A percentile compares a stretch with the other conserved stretches of the same genome.
Evolutionary conservation across 768 basidiomycete genomes (phyloP).

Genomic region (Porphyrellus cyaneotinctus): DNA sequence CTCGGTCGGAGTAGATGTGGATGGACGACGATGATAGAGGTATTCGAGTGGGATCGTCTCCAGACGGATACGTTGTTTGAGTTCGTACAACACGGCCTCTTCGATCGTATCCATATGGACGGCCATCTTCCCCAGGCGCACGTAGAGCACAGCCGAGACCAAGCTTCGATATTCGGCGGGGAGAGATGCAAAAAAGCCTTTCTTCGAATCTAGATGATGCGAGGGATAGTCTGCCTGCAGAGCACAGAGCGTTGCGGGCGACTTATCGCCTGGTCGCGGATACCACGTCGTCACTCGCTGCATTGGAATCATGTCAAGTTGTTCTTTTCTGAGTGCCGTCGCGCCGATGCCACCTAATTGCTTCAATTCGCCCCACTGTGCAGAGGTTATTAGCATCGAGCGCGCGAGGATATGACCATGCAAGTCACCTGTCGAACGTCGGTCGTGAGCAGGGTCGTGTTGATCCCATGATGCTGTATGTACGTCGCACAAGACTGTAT

Average conservation of each 20-base stretch:
- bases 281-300: constrained; percentile 30
- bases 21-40: constrained; percentile 18
- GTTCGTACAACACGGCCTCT: constrained; percentile 31
- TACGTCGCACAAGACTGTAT: constrained; percentile 45
- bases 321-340: constrained; percentile 39
- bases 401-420: neutral
- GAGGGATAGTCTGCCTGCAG: constrained; percentile 40
- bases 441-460: constrained; percentile 39
- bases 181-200: constrained; percentile 35
- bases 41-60: constrained; percentile 19
- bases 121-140: constrained; percentile 33
- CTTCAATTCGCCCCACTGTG: constrained; percentile 41
- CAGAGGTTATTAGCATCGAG: neutral
- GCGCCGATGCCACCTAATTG: constrained; percentile 41
- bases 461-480: constrained; percentile 38
- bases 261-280: constrained; percentile 22
- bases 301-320: constrained; percentile 34
- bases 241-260: constrained; percentile 33
- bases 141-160: constrained; percentile 32
- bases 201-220: constrained; percentile 27
- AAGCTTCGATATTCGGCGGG: constrained; percentile 35
- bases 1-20: neutral
- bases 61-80: constrained; percentile 31
- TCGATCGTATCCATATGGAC: constrained; percentile 40
- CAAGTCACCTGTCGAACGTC: constrained; percentile 40